These are phyloP conservation scores for Lenwebbia sp. DNA, from an alignment of 345 rosid species.

Conservation along the genomic window DNA sequence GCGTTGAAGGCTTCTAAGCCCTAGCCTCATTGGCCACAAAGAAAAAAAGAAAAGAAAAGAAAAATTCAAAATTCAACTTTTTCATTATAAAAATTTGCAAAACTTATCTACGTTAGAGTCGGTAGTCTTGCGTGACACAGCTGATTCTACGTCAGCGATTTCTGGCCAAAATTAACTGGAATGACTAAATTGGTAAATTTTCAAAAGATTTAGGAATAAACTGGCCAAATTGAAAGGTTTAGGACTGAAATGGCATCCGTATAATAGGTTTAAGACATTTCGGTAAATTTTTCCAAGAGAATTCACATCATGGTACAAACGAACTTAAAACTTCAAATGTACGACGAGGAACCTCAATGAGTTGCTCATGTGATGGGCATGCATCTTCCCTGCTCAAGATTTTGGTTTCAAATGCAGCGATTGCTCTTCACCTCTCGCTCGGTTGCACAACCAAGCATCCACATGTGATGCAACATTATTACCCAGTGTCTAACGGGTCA, in stretches of 20 bases:
- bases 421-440: not conserved
- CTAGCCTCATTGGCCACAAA: not conserved
- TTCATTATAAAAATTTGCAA: not conserved
- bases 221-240: not conserved
- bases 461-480: not conserved
- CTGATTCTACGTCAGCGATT: rapidly evolving
- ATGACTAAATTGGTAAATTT: not conserved
- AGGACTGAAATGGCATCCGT: not conserved
- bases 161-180: rapidly evolving
- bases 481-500: not conserved
- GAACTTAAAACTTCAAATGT: not conserved
- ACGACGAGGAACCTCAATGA: not conserved
- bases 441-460: not conserved
- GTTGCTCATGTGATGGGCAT: not conserved
- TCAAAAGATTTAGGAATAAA: not conserved
- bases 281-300: not conserved
- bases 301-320: not conserved
- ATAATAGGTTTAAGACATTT: not conserved
- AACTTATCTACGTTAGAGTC: not conserved
- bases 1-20: too few species aligned
- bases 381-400: not conserved
- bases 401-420: not conserved
- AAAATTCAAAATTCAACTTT: not conserved
- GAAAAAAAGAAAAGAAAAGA: not conserved
- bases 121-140: rapidly evolving